Percentiles rank a stretch among this genome's conserved stretches.
phyloP scores from a whole-genome alignment of 73 alveolate genomes.

The Paramecium caudatum region DNA sequence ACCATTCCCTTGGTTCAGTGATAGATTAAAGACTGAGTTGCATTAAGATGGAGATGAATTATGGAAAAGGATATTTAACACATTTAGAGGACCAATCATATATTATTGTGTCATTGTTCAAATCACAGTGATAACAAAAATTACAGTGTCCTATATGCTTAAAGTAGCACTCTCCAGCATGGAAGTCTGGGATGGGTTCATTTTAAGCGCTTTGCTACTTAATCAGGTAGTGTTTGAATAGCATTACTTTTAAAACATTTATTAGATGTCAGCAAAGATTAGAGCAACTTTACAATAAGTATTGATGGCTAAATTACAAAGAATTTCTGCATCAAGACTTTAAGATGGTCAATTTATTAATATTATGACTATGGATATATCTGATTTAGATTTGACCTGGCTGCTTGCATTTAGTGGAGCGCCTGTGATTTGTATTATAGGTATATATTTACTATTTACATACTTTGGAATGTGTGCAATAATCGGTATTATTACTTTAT shows the following conservation, averaged over 20 bases:
- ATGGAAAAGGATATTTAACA: neutral
- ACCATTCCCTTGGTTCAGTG: slow-evolving; percentile 5
- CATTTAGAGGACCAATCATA: slow-evolving; percentile 30
- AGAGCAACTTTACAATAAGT: slow-evolving; percentile 32
- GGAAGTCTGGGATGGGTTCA: neutral
- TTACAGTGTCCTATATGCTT: slow-evolving; percentile 26
- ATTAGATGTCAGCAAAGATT: slow-evolving; percentile 51
- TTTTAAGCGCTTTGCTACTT: neutral
- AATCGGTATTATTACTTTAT: slow-evolving; percentile 10
- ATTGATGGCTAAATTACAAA: neutral
- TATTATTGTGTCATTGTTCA: slow-evolving; percentile 36
- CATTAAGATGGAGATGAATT: neutral
- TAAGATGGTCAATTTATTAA: slow-evolving; percentile 48
- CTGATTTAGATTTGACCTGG: slow-evolving; percentile 65
- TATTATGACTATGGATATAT: slow-evolving; percentile 50
- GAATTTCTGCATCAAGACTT: slow-evolving; percentile 23
- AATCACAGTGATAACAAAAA: slow-evolving; percentile 39
- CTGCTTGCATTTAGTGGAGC: slow-evolving; percentile 55
- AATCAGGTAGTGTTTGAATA: slow-evolving; percentile 47
- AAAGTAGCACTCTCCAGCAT: neutral
- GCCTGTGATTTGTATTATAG: slow-evolving; percentile 27
- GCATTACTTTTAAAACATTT: slow-evolving; percentile 59
- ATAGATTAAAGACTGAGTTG: slow-evolving; percentile 12
- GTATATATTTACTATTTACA: neutral
- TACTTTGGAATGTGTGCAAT: slow-evolving; percentile 30